Percentiles rank a stretch among this genome's conserved stretches.
phyloP scores from a whole-genome alignment of 495 filamentous ascomycete species.

The Choiromyces venosus region DNA sequence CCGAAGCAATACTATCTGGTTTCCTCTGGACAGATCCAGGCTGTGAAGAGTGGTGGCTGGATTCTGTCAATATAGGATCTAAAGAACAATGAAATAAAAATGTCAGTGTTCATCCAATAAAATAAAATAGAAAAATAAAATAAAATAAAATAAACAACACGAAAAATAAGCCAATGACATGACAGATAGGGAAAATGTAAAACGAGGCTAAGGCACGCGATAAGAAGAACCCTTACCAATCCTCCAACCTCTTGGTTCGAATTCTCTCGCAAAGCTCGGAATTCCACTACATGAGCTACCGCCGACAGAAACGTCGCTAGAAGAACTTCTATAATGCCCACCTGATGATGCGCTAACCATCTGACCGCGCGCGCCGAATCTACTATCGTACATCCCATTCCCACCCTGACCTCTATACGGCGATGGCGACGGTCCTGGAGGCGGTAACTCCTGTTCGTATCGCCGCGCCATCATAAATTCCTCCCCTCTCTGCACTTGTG shows the following conservation, averaged over 20 bases:
- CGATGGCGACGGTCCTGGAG: slow-evolving; percentile 17
- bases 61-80: slow-evolving; percentile 36
- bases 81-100: neutral
- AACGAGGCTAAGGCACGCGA: slow-evolving; percentile 3
- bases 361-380: slow-evolving; percentile 15
- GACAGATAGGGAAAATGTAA: neutral
- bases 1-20: slow-evolving; percentile 38
- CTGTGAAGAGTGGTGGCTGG: slow-evolving; percentile 31
- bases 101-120: neutral
- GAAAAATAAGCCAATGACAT: slow-evolving; percentile 7
- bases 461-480: slow-evolving; percentile 26
- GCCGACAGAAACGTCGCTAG: slow-evolving; percentile 34
- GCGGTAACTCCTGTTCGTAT: slow-evolving; percentile 26
- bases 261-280: slow-evolving; percentile 36
- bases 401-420: slow-evolving; percentile 18
- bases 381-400: slow-evolving; percentile 27
- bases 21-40: slow-evolving; percentile 25
- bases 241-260: slow-evolving; percentile 33
- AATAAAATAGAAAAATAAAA: neutral
- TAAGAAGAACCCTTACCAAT: slow-evolving; percentile 37
- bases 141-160: slow-evolving; percentile 1
- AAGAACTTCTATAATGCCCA: slow-evolving; percentile 35
- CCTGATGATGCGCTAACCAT: slow-evolving; percentile 14
- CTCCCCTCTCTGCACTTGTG: slow-evolving; percentile 13
- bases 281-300: slow-evolving; percentile 39